These are phyloP conservation scores for Gossypium turneri DNA, from an alignment of 345 rosid genomes.

Conservation along the genomic window DNA sequence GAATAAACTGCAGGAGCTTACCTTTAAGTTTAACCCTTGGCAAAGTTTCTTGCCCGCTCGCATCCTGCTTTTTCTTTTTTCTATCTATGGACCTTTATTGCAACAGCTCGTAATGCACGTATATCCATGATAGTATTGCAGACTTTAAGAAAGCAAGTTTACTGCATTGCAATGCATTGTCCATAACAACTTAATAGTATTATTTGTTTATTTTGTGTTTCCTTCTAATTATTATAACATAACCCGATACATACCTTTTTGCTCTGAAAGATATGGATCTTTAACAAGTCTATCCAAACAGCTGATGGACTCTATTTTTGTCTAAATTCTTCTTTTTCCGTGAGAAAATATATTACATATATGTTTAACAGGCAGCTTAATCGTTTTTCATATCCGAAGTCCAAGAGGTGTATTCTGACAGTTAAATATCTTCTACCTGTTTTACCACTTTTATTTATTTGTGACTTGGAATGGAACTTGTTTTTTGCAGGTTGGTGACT, in stretches of 20 bases:
- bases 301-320: not conserved
- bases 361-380: not conserved
- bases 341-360: not conserved
- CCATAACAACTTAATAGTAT: not conserved
- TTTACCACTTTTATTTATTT: not conserved
- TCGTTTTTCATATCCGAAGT: not conserved
- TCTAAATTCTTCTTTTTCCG: not conserved
- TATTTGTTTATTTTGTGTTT: not conserved
- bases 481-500: slow-evolving; percentile 69
- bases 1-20: not conserved
- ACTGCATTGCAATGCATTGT: not conserved
- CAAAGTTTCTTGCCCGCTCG: not conserved
- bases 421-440: not conserved
- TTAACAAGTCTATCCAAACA: not conserved
- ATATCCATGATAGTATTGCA: not conserved
- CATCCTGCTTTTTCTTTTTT: not conserved
- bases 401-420: not conserved
- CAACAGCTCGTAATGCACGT: not conserved
- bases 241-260: not conserved
- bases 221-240: not conserved
- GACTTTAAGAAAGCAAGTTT: not conserved
- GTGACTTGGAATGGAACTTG: not conserved
- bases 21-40: not conserved
- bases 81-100: not conserved
- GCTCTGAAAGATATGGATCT: not conserved